phyloP scores from a whole-genome alignment of 495 filamentous ascomycete genomes.

The Glarea lozoyensis region DNA sequence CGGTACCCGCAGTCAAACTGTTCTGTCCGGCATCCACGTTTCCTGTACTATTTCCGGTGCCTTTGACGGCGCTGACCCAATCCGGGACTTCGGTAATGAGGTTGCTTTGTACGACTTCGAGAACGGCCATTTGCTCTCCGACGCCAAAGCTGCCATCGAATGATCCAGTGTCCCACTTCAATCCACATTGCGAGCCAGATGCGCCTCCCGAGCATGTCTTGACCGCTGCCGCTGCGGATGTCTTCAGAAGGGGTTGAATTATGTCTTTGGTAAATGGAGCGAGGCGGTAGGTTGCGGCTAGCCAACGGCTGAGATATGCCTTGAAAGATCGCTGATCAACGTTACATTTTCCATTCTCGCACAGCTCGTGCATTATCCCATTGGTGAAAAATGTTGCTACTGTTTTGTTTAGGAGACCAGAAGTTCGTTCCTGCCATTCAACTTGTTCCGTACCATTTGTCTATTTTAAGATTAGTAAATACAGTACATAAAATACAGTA shows the following conservation, averaged over 20 bases:
- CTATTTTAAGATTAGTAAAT: too few species aligned
- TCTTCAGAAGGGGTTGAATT: conserved; percentile 53
- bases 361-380: conserved; percentile 61
- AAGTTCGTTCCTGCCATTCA: conserved; percentile 45
- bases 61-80: conserved; percentile 14
- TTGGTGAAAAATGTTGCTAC: conserved; percentile 43
- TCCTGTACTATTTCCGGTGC: conserved; percentile 67
- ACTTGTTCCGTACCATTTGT: conserved; percentile 38
- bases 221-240: conserved; percentile 58
- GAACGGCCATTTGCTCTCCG: conserved; percentile 60
- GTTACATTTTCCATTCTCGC: conserved; percentile 59
- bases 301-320: conserved; percentile 80
- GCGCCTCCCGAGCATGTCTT: conserved; percentile 55
- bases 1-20: conserved; percentile 1
- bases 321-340: conserved; percentile 80
- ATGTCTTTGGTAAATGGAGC: conserved; percentile 54
- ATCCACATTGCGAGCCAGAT: conserved; percentile 52
- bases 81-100: conserved; percentile 29
- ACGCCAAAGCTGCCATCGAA: conserved; percentile 53
- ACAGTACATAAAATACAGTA: not conserved
- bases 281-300: conserved; percentile 58
- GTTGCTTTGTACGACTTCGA: conserved; percentile 57
- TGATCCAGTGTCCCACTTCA: conserved; percentile 51
- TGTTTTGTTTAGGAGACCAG: conserved; percentile 42
- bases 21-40: conserved; percentile 55